Evolutionary conservation across 73 alveolate genomes (phyloP).

Genomic region (Uronychia binucleata): DNA sequence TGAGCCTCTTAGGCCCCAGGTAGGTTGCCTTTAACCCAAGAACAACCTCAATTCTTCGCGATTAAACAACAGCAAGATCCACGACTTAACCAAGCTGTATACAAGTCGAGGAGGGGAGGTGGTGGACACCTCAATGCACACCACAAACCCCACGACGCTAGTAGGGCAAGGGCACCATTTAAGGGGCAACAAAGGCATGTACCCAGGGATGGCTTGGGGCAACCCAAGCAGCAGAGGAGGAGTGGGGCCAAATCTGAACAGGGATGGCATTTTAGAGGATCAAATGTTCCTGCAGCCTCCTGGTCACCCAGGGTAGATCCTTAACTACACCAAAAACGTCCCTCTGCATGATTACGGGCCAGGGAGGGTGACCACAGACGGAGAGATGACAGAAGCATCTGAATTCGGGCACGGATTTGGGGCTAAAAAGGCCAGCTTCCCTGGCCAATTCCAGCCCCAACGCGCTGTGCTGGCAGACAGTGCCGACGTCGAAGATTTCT

Average conservation of each 20-base stretch:
- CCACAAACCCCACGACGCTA: neutral
- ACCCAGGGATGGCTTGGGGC: neutral
- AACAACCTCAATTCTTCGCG: neutral
- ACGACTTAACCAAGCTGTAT: neutral
- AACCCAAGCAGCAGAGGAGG: neutral
- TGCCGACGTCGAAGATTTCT: neutral
- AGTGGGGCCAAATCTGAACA: neutral
- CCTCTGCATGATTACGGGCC: neutral
- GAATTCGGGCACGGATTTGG: slow-evolving; percentile 1
- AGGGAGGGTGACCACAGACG: neutral
- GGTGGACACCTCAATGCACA: neutral
- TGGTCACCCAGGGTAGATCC: neutral
- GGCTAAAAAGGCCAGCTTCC: neutral
- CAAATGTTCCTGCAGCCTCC: neutral
- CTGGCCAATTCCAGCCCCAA: neutral
- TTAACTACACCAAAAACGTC: neutral
- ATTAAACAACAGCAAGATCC: neutral
- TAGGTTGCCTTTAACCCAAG: neutral
- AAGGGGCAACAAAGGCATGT: neutral
- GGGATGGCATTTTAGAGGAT: neutral
- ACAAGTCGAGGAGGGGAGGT: neutral
- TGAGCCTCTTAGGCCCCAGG: neutral
- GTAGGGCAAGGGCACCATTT: neutral
- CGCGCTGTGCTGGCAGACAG: neutral
- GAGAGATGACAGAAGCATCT: neutral